phyloP scores from a whole-genome alignment of 257 asterid genomes.

The Striga asiatica region DNA sequence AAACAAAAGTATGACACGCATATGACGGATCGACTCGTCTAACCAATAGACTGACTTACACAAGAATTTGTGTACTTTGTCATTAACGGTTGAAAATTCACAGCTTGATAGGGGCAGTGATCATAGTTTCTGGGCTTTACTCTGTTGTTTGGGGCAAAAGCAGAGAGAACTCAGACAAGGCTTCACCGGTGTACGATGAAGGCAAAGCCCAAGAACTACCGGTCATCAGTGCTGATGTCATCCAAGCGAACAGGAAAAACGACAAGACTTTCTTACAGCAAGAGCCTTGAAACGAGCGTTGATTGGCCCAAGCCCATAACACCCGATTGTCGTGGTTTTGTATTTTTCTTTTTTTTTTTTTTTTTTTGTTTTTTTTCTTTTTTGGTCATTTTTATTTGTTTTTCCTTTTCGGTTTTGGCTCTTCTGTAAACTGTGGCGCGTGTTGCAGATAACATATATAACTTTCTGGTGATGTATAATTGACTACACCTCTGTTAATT shows the following conservation, averaged over 20 bases:
- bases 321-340: not conserved
- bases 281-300: constrained; percentile 12
- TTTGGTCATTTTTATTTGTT: not conserved
- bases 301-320: not conserved
- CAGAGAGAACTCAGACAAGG: constrained; percentile 33
- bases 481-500: no score
- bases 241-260: constrained; percentile 2
- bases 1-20: no score
- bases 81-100: not conserved
- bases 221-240: constrained; percentile 13
- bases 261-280: not conserved
- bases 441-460: not conserved
- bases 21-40: no score
- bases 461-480: no score
- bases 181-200: not conserved
- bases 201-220: constrained; percentile 30
- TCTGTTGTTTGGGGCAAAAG: constrained; percentile 87
- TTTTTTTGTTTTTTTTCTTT: no score
- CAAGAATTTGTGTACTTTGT: no score
- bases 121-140: constrained; percentile 71
- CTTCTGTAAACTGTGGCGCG: not conserved
- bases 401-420: not conserved
- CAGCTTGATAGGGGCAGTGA: constrained; percentile 71
- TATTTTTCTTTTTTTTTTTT: not conserved
- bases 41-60: no score